A percentile compares a stretch with the other conserved stretches of the same genome.
Evolutionary conservation across 345 rosid genomes (phyloP).

Genomic region (Dovyalis caffra): DNA sequence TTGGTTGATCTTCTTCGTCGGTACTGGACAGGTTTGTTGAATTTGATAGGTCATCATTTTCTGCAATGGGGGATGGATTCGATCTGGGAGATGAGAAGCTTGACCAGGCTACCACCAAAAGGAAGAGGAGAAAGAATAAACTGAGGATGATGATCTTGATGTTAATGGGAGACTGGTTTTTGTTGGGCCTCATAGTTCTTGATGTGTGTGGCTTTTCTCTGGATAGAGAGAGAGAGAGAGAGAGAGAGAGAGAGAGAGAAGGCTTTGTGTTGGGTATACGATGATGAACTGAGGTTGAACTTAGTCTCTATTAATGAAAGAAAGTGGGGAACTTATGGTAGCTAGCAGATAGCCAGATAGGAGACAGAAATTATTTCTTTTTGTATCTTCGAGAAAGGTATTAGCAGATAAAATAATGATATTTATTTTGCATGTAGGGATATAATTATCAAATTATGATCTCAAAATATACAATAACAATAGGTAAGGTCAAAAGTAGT

Average conservation of each 20-base stretch:
- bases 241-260: too few species aligned
- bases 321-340: background rate
- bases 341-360: too few species aligned
- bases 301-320: background rate
- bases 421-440: background rate
- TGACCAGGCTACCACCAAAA: slow-evolving; percentile 44
- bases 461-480: background rate
- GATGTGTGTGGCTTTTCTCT: background rate
- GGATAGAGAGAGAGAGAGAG: background rate
- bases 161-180: slow-evolving; percentile 33
- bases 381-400: background rate
- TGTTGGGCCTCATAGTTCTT: slow-evolving; percentile 34
- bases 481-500: background rate
- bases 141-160: slow-evolving; percentile 36
- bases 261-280: background rate
- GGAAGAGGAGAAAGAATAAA: slow-evolving; percentile 40
- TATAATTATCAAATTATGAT: background rate
- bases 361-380: background rate
- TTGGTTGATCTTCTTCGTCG: slow-evolving; percentile 9
- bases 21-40: background rate
- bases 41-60: slow-evolving; percentile 11
- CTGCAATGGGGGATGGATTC: slow-evolving; percentile 3
- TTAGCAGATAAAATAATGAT: too few species aligned
- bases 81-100: slow-evolving; percentile 38
- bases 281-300: background rate